phyloP scores from a whole-genome alignment of 2,329 filamentous ascomycete genomes.

The Beauveria asiatica region DNA sequence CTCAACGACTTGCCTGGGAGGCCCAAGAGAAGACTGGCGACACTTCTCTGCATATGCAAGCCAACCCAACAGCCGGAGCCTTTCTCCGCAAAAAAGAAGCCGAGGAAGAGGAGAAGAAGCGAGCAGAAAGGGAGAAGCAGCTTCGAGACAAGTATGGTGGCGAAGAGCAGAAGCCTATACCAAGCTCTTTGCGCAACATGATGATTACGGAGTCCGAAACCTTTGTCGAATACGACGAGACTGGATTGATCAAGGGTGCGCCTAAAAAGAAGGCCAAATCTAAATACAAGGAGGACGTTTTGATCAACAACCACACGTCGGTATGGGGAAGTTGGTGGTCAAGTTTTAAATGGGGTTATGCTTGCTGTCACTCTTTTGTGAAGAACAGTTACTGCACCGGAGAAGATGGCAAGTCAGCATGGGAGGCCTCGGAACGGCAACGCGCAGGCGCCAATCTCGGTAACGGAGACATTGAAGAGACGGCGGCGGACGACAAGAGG shows the following conservation, averaged over 20 bases:
- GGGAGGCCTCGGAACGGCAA: slow-evolving; percentile 63
- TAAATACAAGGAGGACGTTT: slow-evolving; percentile 84
- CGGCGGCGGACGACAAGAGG: slow-evolving; percentile 19
- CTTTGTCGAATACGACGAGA: slow-evolving; percentile 92
- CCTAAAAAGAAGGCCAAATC: slow-evolving; percentile 69
- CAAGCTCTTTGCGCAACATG: slow-evolving; percentile 55
- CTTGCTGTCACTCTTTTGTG: slow-evolving; percentile 85
- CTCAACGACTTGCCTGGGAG: slow-evolving; percentile 90
- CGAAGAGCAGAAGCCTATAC: slow-evolving; percentile 46
- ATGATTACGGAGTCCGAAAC: slow-evolving; percentile 72
- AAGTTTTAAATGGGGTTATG: slow-evolving; percentile 90
- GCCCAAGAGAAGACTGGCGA: slow-evolving; percentile 74
- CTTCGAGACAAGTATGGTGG: slow-evolving; percentile 78
- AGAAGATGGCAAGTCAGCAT: slow-evolving; percentile 73
- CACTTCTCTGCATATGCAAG: slow-evolving; percentile 81
- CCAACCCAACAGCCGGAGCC: slow-evolving; percentile 90
- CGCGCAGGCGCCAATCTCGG: slow-evolving; percentile 36
- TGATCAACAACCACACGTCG: slow-evolving; percentile 82
- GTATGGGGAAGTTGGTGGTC: slow-evolving; percentile 98
- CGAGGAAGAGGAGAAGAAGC: slow-evolving; percentile 62
- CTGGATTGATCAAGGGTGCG: slow-evolving; percentile 80
- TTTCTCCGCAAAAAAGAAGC: slow-evolving; percentile 71
- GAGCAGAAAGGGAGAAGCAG: slow-evolving; percentile 57
- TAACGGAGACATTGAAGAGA: slow-evolving; percentile 17
- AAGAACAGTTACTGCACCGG: slow-evolving; percentile 99